Base-by-base conservation (phyloP, 2,329 filamentous ascomycete genomes). In the Xylaria digitata region DNA sequence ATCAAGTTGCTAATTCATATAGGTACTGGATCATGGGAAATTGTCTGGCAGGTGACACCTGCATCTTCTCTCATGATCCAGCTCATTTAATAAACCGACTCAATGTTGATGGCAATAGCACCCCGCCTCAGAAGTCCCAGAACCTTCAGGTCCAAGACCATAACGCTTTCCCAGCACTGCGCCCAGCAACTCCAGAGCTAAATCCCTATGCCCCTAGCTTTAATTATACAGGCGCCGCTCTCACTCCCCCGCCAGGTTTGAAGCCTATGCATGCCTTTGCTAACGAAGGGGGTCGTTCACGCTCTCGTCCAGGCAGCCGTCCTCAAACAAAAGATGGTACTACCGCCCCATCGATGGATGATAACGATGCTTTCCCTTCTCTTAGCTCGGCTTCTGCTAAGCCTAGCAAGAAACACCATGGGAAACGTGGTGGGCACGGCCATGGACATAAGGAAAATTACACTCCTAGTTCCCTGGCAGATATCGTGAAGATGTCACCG, bases 1-100 rank as follows among this genome's bases (percentile, higher is more conserved):
- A 61, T 50, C 3, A 46, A 56, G 5, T 57, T 6, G 43, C 61
- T 70, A 61, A 70, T 37, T 32, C 26, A 21, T 37, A 54, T 74
- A 96, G 92, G 78, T 98, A 98, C 78, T 99, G 94, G 93, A 86
- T 99, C 60, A 93, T 93, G 82, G 96, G 96, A 1, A 97, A 95
- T 75, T 99, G 96, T 77, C 86, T 99, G 40, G 96, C 96, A 21
- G 95, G 96, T 42, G 91, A 94, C 64, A 94, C 93, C 2, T 99
- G 96, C 79, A 93, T 97, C 66, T 99, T 99, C 82, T 98, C 95
- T 15, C 96, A 99, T 79, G 96, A 99, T 74, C 96, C 96, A 2
- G 89, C 94, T 1, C 88, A 93, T 72, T 86, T 97, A 15, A 89
- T 97, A 81, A 93, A 91, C 75, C 92, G 92, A 73, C 86, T 99